Percentiles rank a stretch among this genome's conserved stretches.
These are phyloP conservation scores for Dunaliella primolecta DNA, from an alignment of 139 green algal genomes.

Conservation along the genomic window DNA sequence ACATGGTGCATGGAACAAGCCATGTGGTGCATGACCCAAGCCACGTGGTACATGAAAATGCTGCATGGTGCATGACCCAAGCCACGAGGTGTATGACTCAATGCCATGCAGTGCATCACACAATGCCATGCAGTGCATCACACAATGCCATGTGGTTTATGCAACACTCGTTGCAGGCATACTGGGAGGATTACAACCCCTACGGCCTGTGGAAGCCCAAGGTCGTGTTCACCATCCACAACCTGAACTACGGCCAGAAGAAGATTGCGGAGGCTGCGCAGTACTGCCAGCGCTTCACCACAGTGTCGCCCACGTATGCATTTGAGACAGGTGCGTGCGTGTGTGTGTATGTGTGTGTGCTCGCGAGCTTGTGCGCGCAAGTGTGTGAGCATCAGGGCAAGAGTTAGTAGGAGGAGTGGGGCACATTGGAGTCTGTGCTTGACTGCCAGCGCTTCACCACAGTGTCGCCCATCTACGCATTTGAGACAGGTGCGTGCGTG, in stretches of 20 bases:
- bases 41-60: no score
- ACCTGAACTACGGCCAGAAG: constrained; percentile 88
- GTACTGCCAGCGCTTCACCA: constrained; percentile 86
- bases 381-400: not conserved
- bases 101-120: no score
- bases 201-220: constrained; percentile 84
- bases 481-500: constrained; percentile 63
- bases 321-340: constrained; percentile 62
- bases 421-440: constrained; percentile 70
- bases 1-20: no score
- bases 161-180: no score
- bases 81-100: no score
- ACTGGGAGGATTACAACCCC: constrained; percentile 73
- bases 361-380: not conserved
- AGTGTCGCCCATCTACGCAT: constrained; percentile 91
- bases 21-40: no score
- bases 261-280: constrained; percentile 79
- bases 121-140: no score
- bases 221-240: constrained; percentile 95
- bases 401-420: no score
- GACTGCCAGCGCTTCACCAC: constrained; percentile 87
- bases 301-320: constrained; percentile 93
- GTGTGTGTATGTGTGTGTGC: no score
- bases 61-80: no score
- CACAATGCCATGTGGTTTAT: no score